Percentiles rank a stretch among this genome's conserved stretches.
These are phyloP conservation scores for Coemansia sp. DNA, from an alignment of 192 early-diverging fungal species.

Conservation along the genomic window DNA sequence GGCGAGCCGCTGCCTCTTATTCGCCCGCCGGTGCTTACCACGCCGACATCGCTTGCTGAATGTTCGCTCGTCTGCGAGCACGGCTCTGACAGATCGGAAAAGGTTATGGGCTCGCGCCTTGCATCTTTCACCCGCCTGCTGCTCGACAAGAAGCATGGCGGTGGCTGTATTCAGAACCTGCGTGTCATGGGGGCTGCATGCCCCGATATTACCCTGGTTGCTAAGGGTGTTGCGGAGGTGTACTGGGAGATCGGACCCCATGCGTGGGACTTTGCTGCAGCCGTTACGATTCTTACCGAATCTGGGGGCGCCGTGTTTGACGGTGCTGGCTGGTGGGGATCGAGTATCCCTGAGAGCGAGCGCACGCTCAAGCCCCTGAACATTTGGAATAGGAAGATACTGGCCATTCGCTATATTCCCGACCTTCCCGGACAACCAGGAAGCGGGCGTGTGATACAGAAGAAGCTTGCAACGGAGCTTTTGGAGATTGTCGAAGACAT, in stretches of 20 bases:
- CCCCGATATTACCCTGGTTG: conserved; percentile 74
- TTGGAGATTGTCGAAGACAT: conserved; percentile 62
- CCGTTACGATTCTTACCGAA: conserved; percentile 78
- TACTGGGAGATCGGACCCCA: conserved; percentile 89
- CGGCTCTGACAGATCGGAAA: conserved; percentile 66
- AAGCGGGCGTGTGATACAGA: conserved; percentile 51
- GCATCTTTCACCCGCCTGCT: conserved; percentile 67
- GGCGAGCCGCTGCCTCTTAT: conserved; percentile 62
- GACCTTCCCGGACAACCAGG: conserved; percentile 33
- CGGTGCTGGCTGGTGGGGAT: conserved; percentile 54
- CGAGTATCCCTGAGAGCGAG: conserved; percentile 17
- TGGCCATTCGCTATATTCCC: conserved; percentile 35
- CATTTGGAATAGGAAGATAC: conserved; percentile 43
- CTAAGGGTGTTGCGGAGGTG: conserved; percentile 77
- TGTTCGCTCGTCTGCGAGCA: conserved; percentile 83
- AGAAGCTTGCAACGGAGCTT: conserved; percentile 58
- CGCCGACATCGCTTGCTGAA: conserved; percentile 63
- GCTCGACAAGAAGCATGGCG: conserved; percentile 49
- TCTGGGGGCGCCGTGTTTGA: conserved; percentile 78
- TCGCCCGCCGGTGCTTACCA: conserved; percentile 51
- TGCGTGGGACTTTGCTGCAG: conserved; percentile 88
- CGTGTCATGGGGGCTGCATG: conserved; percentile 77
- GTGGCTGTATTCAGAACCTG: conserved; percentile 66
- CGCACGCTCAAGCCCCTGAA: conserved; percentile 23
- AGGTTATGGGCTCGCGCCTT: conserved; percentile 66